These are phyloP conservation scores for Kodamaea fungicola DNA, from an alignment of 1,139 yeast genomes.

Conservation along the genomic window DNA sequence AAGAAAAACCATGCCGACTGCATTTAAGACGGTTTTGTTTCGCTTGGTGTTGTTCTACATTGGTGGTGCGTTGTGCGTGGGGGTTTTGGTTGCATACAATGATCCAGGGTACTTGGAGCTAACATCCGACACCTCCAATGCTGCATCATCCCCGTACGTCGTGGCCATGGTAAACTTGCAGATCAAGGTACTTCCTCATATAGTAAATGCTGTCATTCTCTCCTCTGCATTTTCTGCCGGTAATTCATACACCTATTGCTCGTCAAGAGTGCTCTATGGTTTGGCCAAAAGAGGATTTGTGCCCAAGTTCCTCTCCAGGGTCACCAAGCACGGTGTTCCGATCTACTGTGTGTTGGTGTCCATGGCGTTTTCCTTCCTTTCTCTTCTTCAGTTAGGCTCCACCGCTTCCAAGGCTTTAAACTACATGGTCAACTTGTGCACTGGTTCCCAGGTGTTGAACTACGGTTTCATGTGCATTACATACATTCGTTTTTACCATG, in stretches of 20 bases:
- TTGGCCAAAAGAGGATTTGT: slow-evolving; percentile 40
- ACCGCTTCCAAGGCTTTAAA: slow-evolving; percentile 63
- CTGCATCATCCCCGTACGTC: slow-evolving; percentile 42
- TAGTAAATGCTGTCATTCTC: slow-evolving; percentile 35
- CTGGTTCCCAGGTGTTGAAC: slow-evolving; percentile 76
- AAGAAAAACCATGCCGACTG: slow-evolving; percentile 69
- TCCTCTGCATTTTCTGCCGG: slow-evolving; percentile 44
- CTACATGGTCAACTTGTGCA: slow-evolving; percentile 74
- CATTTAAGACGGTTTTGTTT: slow-evolving; percentile 73
- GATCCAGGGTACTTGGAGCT: slow-evolving; percentile 32
- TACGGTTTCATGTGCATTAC: slow-evolving; percentile 62
- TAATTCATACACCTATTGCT: slow-evolving; percentile 41
- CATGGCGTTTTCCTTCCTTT: slow-evolving; percentile 29
- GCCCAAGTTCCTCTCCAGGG: slow-evolving; percentile 31
- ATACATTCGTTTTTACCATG: slow-evolving; percentile 57
- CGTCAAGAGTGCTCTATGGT: slow-evolving; percentile 42
- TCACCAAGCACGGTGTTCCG: slow-evolving; percentile 61
- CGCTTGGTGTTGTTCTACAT: slow-evolving; percentile 69
- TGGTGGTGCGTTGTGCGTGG: slow-evolving; percentile 42
- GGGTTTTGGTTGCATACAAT: slow-evolving; percentile 39
- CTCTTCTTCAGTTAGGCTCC: slow-evolving; percentile 56
- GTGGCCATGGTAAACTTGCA: slow-evolving; percentile 42
- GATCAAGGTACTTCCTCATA: slow-evolving; percentile 37
- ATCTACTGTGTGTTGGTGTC: slow-evolving; percentile 31
- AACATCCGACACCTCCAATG: slow-evolving; percentile 17